Conservation (phyloP, 495 filamentous ascomycete genomes). For the Tuber calosporum region DNA sequence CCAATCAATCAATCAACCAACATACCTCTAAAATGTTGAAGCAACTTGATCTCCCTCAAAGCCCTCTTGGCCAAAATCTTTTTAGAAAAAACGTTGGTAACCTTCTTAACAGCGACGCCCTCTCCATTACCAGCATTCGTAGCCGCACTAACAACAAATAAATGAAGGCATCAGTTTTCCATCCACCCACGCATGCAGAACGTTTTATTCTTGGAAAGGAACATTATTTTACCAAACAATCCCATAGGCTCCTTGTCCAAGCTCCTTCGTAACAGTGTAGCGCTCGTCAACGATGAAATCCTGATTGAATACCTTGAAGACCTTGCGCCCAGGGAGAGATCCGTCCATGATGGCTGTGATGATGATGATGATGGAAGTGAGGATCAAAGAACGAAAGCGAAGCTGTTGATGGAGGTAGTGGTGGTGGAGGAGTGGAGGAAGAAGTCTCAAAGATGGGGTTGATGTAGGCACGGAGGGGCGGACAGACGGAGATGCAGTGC, state of each 20-base stretch:
- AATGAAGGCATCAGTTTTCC: not conserved
- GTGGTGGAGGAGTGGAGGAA: not conserved
- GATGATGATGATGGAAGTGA: constrained; percentile 6
- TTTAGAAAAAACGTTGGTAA: constrained; percentile 99
- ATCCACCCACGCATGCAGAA: not conserved
- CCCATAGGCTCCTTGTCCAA: constrained; percentile 95
- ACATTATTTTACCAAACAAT: constrained; percentile 82
- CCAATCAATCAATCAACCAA: not conserved
- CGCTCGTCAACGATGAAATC: constrained; percentile 98
- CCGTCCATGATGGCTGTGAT: constrained; percentile 32
- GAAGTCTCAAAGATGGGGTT: not conserved
- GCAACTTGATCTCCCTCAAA: constrained; percentile 92
- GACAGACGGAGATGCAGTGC: not conserved
- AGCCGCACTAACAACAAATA: constrained; percentile 60
- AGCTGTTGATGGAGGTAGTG: not conserved
- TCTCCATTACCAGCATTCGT: constrained; percentile 85
- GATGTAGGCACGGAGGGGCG: not conserved
- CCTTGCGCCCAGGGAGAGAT: constrained; percentile 70
- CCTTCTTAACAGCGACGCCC: constrained; percentile 98
- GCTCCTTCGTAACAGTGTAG: constrained; percentile 97
- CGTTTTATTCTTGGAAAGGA: not conserved
- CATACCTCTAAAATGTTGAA: constrained; percentile 87
- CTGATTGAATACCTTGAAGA: constrained; percentile 99
- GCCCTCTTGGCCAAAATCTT: constrained; percentile 98
- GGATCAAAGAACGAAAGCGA: not conserved